phyloP scores from a whole-genome alignment of 306 rosid genomes.

The Rosa chinensis region DNA sequence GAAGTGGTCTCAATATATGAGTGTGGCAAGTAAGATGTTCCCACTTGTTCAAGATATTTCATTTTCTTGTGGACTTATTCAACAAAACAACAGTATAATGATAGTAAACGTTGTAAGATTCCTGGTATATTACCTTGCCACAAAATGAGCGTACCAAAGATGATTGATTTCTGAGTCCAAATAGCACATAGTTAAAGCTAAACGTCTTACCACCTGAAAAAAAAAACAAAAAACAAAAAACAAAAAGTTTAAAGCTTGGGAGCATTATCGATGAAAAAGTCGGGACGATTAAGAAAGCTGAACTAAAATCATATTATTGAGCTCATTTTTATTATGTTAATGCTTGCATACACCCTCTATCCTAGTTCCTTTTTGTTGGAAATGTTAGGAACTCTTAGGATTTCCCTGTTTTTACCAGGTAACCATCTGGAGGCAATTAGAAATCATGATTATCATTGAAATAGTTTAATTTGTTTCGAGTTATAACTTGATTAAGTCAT shows the following conservation, averaged over 20 bases:
- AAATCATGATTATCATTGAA: not conserved
- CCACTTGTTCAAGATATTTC: conserved; percentile 38
- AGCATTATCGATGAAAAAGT: not conserved
- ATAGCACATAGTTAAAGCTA: conserved; percentile 23
- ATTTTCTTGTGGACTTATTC: conserved; percentile 28
- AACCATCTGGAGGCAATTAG: not conserved
- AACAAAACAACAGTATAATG: conserved; percentile 15
- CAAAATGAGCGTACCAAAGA: conserved; percentile 1
- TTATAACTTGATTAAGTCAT: not conserved
- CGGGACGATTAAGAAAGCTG: no score
- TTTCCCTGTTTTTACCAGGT: not conserved
- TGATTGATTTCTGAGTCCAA: conserved; percentile 2
- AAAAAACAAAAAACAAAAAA: no score
- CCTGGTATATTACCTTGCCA: conserved; percentile 32
- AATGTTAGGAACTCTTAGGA: not conserved
- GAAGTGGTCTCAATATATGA: conserved; percentile 35
- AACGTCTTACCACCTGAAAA: conserved; percentile 2
- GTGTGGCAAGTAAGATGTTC: conserved; percentile 32
- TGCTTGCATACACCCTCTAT: no score
- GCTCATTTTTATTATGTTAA: no score
- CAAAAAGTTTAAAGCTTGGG: not conserved
- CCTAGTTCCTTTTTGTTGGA: no score
- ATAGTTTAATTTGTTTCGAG: not conserved
- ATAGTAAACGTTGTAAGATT: conserved; percentile 24
- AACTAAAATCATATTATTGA: no score